These are phyloP conservation scores for Termitomyces sp. DNA, from an alignment of 768 basidiomycete genomes.

Conservation along the genomic window DNA sequence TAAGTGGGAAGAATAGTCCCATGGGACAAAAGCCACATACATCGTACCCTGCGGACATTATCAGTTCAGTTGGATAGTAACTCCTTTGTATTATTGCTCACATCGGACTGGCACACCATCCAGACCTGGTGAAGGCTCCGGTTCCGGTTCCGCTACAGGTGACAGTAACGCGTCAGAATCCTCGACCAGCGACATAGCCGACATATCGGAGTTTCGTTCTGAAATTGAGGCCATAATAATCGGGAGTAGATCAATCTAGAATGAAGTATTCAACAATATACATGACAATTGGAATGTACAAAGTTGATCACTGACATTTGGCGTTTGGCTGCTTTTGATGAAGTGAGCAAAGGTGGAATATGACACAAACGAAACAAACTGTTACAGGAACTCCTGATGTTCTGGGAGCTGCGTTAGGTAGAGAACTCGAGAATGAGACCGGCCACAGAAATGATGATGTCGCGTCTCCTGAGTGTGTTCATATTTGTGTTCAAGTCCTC, in stretches of 20 bases:
- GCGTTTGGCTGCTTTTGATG: neutral
- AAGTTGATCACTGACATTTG: slow-evolving; percentile 12
- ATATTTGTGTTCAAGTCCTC: slow-evolving; percentile 6
- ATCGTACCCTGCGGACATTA: slow-evolving; percentile 66
- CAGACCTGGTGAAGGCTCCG: slow-evolving; percentile 69
- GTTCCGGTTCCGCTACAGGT: slow-evolving; percentile 42
- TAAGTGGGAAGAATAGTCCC: slow-evolving; percentile 15
- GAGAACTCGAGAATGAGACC: neutral
- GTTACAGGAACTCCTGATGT: neutral
- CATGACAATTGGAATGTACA: slow-evolving; percentile 3
- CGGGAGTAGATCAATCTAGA: slow-evolving; percentile 17
- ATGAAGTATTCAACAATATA: slow-evolving; percentile 4
- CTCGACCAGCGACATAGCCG: slow-evolving; percentile 47
- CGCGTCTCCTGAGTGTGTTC: slow-evolving; percentile 6
- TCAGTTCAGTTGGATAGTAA: slow-evolving; percentile 7
- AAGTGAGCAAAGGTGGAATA: neutral
- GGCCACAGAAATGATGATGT: slow-evolving; percentile 2
- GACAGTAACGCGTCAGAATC: slow-evolving; percentile 56
- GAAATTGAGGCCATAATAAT: slow-evolving; percentile 21
- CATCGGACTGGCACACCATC: slow-evolving; percentile 76
- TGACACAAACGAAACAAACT: neutral
- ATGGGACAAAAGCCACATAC: slow-evolving; percentile 41
- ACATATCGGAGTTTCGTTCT: slow-evolving; percentile 33
- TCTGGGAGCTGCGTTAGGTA: neutral
- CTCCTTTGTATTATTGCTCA: slow-evolving; percentile 36